A percentile compares a stretch with the other conserved stretches of the same genome.
These are phyloP conservation scores for Lentinus brumalis DNA, from an alignment of 768 basidiomycete genomes.

Conservation along the genomic window DNA sequence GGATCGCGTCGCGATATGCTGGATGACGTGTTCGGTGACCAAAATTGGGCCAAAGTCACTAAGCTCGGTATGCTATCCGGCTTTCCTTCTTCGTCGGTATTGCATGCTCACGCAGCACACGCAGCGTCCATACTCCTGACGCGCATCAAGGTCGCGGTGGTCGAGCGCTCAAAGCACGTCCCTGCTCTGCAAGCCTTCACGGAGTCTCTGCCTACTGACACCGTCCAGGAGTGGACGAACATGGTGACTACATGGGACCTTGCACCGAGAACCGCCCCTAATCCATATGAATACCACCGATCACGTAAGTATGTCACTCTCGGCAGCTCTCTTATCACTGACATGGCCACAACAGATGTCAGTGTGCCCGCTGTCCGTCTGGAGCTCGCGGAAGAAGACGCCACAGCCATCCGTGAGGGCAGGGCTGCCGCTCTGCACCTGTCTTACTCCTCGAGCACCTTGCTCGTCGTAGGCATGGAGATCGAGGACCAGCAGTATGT, in stretches of 20 bases:
- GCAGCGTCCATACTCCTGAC: background rate
- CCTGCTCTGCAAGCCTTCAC: background rate
- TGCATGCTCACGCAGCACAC: too few species aligned
- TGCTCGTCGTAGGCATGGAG: background rate
- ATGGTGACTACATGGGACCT: background rate
- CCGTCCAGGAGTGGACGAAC: background rate
- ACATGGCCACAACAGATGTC: too few species aligned
- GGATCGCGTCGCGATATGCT: slow-evolving; percentile 35
- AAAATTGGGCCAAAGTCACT: slow-evolving; percentile 39
- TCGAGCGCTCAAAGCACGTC: background rate
- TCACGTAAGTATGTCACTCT: too few species aligned
- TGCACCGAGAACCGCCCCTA: background rate
- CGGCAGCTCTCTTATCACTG: too few species aligned
- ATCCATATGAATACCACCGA: background rate
- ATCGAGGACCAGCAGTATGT: background rate
- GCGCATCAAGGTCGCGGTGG: background rate
- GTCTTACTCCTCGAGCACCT: background rate
- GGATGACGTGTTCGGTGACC: slow-evolving; percentile 38
- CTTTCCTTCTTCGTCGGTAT: too few species aligned
- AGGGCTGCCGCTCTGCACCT: background rate
- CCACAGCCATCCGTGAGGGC: background rate
- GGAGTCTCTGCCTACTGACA: background rate
- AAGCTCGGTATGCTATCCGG: slow-evolving; percentile 23
- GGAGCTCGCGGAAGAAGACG: background rate
- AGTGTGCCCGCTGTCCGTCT: background rate